phyloP scores from a whole-genome alignment of 306 rosid genomes.

The Pachyrhizus erosus region DNA sequence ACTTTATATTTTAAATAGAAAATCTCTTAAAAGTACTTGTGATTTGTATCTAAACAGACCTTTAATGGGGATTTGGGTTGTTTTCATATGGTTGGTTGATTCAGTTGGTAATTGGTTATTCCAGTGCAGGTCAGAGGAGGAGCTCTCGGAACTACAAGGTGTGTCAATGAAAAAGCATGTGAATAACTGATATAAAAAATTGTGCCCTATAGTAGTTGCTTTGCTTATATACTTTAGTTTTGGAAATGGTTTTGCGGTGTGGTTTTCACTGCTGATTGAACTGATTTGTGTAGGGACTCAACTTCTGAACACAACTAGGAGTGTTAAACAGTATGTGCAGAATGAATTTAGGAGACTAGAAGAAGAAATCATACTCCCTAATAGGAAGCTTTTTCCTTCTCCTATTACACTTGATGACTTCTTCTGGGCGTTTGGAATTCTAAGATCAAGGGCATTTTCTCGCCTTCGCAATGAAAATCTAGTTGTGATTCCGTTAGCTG shows the following conservation, averaged over 20 bases:
- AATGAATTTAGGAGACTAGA: conserved; percentile 76
- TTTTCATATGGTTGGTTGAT: conserved; percentile 55
- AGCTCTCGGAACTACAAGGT: conserved; percentile 77
- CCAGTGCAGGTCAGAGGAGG: conserved; percentile 99
- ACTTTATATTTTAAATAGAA: too few relatives aligned
- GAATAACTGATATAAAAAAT: neutral
- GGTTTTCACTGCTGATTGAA: conserved; percentile 28
- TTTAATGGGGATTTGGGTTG: conserved; percentile 6
- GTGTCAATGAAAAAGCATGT: conserved; percentile 12
- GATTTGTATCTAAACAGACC: too few relatives aligned
- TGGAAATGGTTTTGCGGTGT: conserved; percentile 8
- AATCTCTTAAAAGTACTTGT: too few relatives aligned
- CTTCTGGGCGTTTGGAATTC: conserved; percentile 97
- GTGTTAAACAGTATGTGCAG: conserved; percentile 85
- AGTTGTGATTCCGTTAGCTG: conserved; percentile 85
- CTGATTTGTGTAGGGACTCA: conserved; percentile 77
- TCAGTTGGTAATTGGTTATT: conserved; percentile 72
- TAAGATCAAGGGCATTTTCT: conserved; percentile 95
- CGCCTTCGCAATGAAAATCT: conserved; percentile 86
- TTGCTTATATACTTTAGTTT: neutral
- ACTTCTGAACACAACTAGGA: conserved; percentile 80
- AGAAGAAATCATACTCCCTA: conserved; percentile 76
- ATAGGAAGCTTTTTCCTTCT: conserved; percentile 77
- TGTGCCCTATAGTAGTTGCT: conserved; percentile 24
- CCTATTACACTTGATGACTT: conserved; percentile 86